Evolutionary conservation across 148 eudicot species (phyloP), one percentile per base, ranked within the genome.

Genomic region (Rhododendron williamsianum): DNA sequence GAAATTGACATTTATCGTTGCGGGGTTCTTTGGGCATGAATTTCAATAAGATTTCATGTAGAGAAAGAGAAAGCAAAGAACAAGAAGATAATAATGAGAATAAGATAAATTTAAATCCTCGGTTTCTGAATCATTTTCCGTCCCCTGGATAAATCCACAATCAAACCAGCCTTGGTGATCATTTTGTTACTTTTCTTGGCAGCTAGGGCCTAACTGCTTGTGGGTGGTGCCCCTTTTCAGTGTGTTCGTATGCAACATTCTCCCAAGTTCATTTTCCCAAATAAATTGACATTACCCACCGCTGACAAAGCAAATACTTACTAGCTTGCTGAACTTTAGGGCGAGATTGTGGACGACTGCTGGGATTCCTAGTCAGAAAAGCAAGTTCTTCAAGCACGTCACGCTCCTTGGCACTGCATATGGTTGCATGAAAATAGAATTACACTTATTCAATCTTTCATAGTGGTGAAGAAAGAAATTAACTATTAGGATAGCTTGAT

Each of bases 371-470:
- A 78, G 88, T 92, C 58, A 95, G 90, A 83, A 88, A 85, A 89
- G 98, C 90, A 87, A 96, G 95, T 91, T 96, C 96, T 91, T 91
- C 95, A 80, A 96, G 98, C 85, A 97, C 87, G 80, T 95, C 94
- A 48, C 96, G 95, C 88, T 97, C 99, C 86, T 87, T 91, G 76
- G 81, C 89, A 86, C 99, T 97, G 93, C 19, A 88, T 86, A 65
- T 73, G 82, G 41, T 15, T 36, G n/a, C 69, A 60, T 21, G 74
- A 67, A 69, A 51, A 60, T 60, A 58, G 25, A 48, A 45, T 38
- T 36, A 78, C 48, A 33, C 33, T 13, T 33, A 15, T 13, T 71
- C 13, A 71, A 33, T 71, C 76, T 27, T 12, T 33, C 21, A 33
- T 71, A 33, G 38, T 11, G 38, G 76, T 13, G 9, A 69, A 82